Evolutionary conservation across 441 rosid species (phyloP), one percentile per base, ranked within the genome.

Genomic region (Macaranga tanarius): DNA sequence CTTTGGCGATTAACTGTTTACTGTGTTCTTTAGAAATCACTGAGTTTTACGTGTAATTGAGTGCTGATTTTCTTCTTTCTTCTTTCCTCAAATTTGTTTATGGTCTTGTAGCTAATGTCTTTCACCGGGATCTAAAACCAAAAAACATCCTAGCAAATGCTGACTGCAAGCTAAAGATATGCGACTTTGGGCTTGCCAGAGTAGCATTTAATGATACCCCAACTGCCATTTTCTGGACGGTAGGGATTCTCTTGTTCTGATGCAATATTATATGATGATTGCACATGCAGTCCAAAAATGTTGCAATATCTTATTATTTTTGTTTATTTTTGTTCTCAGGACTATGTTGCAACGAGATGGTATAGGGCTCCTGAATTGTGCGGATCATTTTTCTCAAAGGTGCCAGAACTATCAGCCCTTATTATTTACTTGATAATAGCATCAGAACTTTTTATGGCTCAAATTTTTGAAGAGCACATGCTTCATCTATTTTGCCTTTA

Each of bases 301-400:
- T 52, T 34, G 15, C 58, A n/a, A 58, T 12, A 52, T 61, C 40
- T 56, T 58, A 62, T 38, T 20, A 8, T 40, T 74, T 61, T 22
- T 44, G 58, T 60, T 73, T 62, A 44, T 78, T 75, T 20, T 26
- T 78, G 63, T 62, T 61, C 47, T 4, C 83, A 94, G 95, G 98
- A 92, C 78, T 94, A 94, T 78, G 97, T 92, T 82, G 98, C 98
- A 7, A 94, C 97, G 40, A 86, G 98, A 82, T 94, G 97, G 98
- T 94, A 92, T 71, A 80, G 97, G 56, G 97, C 97, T 74, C 98
- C 98, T 51, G 98, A 94, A 86, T 82, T 94, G 45, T 94, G 98
- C 77, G 98, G 97, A 73, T 94, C 98, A 42, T 90, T 92, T 82
- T 90, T 90, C 90, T 92, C 98, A 25, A 92, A 94, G 96, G 97